A percentile compares a stretch with the other conserved stretches of the same genome.
phyloP scores from a whole-genome alignment of 305 asterid genomes.

The Salvia sclarea region DNA sequence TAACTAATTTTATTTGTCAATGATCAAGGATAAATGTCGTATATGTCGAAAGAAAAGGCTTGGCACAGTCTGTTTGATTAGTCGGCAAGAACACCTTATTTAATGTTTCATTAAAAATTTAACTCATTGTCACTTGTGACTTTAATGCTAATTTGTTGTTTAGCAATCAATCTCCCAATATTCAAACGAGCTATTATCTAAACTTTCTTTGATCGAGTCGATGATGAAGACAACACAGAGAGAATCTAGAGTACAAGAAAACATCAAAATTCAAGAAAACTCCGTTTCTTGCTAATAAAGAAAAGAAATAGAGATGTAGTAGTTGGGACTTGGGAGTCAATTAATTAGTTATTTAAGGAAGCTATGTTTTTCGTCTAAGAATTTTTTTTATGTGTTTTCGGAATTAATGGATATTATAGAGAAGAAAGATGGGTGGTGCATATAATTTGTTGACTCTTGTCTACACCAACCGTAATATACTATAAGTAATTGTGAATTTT shows the following conservation, averaged over 20 bases:
- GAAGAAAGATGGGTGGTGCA: constrained; percentile 7
- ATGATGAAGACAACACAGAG: constrained; percentile 22
- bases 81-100: constrained; percentile 12
- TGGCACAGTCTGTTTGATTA: constrained; percentile 17
- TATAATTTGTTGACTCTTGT: background rate
- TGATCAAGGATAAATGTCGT: background rate
- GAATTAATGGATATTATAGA: background rate
- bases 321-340: constrained; percentile 29
- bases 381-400: background rate
- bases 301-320: background rate
- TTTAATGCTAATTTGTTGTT: constrained; percentile 6
- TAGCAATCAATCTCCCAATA: constrained; percentile 22
- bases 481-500: background rate
- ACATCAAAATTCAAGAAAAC: background rate
- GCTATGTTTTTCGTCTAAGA: background rate
- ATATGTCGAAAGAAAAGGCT: constrained; percentile 15
- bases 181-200: background rate
- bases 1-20: background rate
- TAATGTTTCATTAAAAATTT: background rate
- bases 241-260: constrained; percentile 21
- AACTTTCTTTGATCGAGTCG: constrained; percentile 22
- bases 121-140: background rate
- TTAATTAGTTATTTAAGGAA: constrained; percentile 15
- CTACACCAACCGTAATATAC: background rate
- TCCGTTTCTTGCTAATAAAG: background rate